A percentile compares a stretch with the other conserved stretches of the same genome.
phyloP scores from a whole-genome alignment of 352 stramenopile genomes.

The Pythium vanterpoolii region DNA sequence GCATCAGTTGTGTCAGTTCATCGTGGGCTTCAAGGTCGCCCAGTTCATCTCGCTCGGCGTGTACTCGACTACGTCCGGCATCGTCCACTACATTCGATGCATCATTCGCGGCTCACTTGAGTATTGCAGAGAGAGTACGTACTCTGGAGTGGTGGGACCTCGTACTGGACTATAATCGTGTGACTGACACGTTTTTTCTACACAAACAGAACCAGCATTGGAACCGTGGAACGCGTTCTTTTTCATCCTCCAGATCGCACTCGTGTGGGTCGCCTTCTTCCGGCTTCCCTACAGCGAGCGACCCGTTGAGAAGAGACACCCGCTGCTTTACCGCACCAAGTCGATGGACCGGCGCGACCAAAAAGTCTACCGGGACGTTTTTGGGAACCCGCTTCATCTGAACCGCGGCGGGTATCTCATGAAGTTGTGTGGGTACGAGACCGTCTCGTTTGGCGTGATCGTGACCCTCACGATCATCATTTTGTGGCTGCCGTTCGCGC shows the following conservation, averaged over 20 bases:
- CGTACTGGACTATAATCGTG: background rate
- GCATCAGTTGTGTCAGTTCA: constrained; percentile 91
- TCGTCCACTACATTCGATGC: constrained; percentile 72
- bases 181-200: constrained; percentile 1
- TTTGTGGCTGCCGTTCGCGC: constrained; percentile 62
- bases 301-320: constrained; percentile 46
- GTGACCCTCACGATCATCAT: constrained; percentile 57
- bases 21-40: constrained; percentile 88
- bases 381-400: constrained; percentile 78
- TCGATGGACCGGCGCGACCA: constrained; percentile 40
- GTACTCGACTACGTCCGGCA: constrained; percentile 58
- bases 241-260: constrained; percentile 79
- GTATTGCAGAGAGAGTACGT: constrained; percentile 47
- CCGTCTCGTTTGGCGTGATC: constrained; percentile 71
- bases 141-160: background rate
- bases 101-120: constrained; percentile 58
- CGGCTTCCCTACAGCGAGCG: constrained; percentile 77
- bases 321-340: constrained; percentile 50
- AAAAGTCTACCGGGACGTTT: constrained; percentile 67
- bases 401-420: constrained; percentile 82
- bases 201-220: constrained; percentile 39
- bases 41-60: constrained; percentile 89
- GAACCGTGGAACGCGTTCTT: constrained; percentile 74
- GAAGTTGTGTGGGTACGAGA: constrained; percentile 87
- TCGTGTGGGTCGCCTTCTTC: constrained; percentile 86